These are phyloP conservation scores for Arabidopsis arenosa DNA, from an alignment of 345 rosid genomes.

Conservation along the genomic window DNA sequence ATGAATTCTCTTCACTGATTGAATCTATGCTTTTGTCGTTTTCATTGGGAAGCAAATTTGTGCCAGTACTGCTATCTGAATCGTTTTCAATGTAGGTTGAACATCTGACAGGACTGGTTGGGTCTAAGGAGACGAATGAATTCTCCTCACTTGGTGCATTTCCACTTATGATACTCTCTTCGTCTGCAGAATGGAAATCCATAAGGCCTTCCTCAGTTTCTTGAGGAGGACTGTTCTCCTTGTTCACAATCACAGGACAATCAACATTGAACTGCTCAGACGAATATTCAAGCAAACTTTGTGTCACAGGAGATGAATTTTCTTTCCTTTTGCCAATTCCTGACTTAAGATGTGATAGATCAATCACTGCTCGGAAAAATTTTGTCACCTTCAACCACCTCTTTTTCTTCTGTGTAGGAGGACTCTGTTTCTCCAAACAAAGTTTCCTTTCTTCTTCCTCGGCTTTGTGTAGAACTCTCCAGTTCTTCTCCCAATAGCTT, in stretches of 20 bases:
- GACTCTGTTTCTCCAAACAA: slow-evolving; percentile 44
- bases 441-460: slow-evolving; percentile 50
- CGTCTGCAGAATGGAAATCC: slow-evolving; percentile 37
- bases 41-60: not conserved
- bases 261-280: slow-evolving; percentile 53
- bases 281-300: slow-evolving; percentile 66
- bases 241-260: slow-evolving; percentile 10
- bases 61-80: slow-evolving; percentile 51
- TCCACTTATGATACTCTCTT: slow-evolving; percentile 56
- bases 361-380: slow-evolving; percentile 65
- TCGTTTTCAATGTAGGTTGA: slow-evolving; percentile 58
- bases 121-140: slow-evolving; percentile 57
- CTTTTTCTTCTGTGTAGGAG: slow-evolving; percentile 52
- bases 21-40: not conserved
- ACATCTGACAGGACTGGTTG: slow-evolving; percentile 55
- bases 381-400: slow-evolving; percentile 63
- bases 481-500: slow-evolving; percentile 90
- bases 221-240: slow-evolving; percentile 15
- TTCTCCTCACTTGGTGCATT: slow-evolving; percentile 63
- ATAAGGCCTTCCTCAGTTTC: slow-evolving; percentile 34
- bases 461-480: slow-evolving; percentile 60
- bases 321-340: slow-evolving; percentile 40
- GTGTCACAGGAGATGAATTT: slow-evolving; percentile 52
- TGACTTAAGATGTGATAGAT: slow-evolving; percentile 51
- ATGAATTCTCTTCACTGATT: slow-evolving; percentile 42